A percentile compares a stretch with the other conserved stretches of the same genome.
Conservation (phyloP, 306 rosid genomes). For the Lathyrus aphaca region DNA sequence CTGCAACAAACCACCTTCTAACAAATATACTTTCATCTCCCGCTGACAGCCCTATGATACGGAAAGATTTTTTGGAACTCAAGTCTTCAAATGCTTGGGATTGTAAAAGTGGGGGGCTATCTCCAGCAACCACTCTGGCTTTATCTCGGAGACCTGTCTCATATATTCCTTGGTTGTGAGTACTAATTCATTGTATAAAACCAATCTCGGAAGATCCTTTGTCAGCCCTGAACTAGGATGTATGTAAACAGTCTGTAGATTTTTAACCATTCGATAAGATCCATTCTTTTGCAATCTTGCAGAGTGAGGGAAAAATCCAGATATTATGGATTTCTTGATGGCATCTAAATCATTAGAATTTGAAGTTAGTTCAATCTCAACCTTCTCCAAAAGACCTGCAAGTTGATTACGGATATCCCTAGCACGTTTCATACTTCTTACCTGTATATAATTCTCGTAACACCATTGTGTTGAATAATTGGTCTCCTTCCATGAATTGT, state of each 20-base stretch:
- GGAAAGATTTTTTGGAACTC: constrained; percentile 63
- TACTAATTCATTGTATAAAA: constrained; percentile 82
- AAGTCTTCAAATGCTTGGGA: constrained; percentile 82
- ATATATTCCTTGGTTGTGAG: constrained; percentile 90
- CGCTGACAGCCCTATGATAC: background rate
- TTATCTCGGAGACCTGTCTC: constrained; percentile 81
- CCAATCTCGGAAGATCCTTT: constrained; percentile 87
- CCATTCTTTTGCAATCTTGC: constrained; percentile 81
- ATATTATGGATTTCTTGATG: constrained; percentile 78
- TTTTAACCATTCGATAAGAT: constrained; percentile 72
- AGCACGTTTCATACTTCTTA: constrained; percentile 94
- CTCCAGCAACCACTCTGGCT: constrained; percentile 93
- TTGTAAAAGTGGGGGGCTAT: constrained; percentile 93
- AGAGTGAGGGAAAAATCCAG: constrained; percentile 90
- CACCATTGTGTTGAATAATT: constrained; percentile 95
- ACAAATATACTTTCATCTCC: too few relatives aligned
- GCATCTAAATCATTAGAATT: constrained; percentile 63
- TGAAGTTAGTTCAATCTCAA: constrained; percentile 74
- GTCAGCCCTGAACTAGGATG: constrained; percentile 93
- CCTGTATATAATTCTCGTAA: constrained; percentile 88
- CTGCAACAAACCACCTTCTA: too few relatives aligned
- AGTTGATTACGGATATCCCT: constrained; percentile 95
- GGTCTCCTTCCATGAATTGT: constrained; percentile 91
- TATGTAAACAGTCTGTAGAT: constrained; percentile 80
- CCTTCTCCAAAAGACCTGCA: constrained; percentile 86